These are phyloP conservation scores for Aspergillus versicolor DNA, from an alignment of 2,329 filamentous ascomycete species.

Conservation along the genomic window DNA sequence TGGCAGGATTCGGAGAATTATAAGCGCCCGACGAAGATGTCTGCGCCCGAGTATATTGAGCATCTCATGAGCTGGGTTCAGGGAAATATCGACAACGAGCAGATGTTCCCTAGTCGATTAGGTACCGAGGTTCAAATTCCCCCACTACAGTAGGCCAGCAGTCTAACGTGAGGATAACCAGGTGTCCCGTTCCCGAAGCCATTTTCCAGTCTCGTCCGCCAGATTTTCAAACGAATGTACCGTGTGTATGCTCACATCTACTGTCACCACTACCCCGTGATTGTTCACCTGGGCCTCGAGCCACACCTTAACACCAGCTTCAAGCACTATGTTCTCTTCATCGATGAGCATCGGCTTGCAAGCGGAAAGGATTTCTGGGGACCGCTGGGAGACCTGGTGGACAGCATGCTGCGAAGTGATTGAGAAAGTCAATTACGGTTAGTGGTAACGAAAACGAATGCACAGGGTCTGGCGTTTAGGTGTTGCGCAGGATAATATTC, in stretches of 20 bases:
- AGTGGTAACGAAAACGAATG: slow-evolving; percentile 5
- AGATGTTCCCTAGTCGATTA: slow-evolving; percentile 90
- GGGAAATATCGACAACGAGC: slow-evolving; percentile 90
- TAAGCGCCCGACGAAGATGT: slow-evolving; percentile 96
- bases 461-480: slow-evolving; percentile 19
- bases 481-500: slow-evolving; percentile 11
- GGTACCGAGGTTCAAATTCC: slow-evolving; percentile 49
- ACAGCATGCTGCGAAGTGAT: slow-evolving; percentile 96
- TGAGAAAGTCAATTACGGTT: slow-evolving; percentile 40
- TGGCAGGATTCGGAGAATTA: slow-evolving; percentile 96
- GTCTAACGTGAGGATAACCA: slow-evolving; percentile 25
- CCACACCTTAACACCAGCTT: slow-evolving; percentile 98
- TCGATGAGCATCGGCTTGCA: slow-evolving; percentile 91
- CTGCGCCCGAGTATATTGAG: slow-evolving; percentile 95
- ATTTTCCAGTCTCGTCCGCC: slow-evolving; percentile 82
- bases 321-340: slow-evolving; percentile 99
- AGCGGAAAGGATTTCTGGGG: slow-evolving; percentile 98
- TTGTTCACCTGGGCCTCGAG: slow-evolving; percentile 91
- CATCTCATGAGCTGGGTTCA: slow-evolving; percentile 98
- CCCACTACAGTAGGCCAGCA: background rate
- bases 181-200: slow-evolving; percentile 93
- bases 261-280: slow-evolving; percentile 98
- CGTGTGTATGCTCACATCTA: slow-evolving; percentile 99
- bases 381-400: slow-evolving; percentile 88
- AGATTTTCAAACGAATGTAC: slow-evolving; percentile 99